Percentiles rank a stretch among this genome's conserved stretches.
Conservation (phyloP, 306 rosid species). For the Elaeagnus macrophylla region DNA sequence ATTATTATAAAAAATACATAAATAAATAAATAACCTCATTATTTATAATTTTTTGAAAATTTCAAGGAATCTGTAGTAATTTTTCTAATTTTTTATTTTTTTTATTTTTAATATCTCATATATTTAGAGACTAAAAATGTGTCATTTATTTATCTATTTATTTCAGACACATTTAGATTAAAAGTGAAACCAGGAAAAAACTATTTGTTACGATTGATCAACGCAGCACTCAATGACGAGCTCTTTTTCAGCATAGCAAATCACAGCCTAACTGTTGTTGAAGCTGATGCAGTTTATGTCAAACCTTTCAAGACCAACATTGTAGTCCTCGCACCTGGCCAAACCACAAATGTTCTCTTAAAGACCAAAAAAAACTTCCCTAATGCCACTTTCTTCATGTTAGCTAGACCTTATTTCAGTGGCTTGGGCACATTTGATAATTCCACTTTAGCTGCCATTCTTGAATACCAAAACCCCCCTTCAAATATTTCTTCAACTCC, state of each 20-base stretch:
- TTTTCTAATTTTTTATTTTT: too few species aligned
- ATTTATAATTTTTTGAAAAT: too few species aligned
- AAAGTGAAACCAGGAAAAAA: conserved; percentile 65
- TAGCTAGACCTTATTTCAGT: conserved; percentile 63
- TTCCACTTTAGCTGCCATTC: conserved; percentile 59
- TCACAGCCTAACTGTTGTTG: conserved; percentile 45
- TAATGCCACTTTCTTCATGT: conserved; percentile 48
- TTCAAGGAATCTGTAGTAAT: too few species aligned
- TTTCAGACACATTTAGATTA: conserved; percentile 44
- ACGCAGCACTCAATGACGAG: conserved; percentile 75
- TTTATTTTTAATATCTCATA: too few species aligned
- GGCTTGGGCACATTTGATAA: conserved; percentile 63
- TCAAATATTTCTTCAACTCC: conserved; percentile 3
- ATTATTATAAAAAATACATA: not conserved
- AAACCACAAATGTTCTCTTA: conserved; percentile 54
- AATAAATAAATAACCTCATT: too few species aligned
- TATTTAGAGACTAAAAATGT: not conserved
- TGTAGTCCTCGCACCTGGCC: conserved; percentile 50
- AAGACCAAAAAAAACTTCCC: conserved; percentile 37
- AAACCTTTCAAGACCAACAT: conserved; percentile 44
- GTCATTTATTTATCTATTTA: not conserved
- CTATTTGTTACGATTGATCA: conserved; percentile 63
- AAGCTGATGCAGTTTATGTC: conserved; percentile 59
- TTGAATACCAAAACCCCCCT: conserved; percentile 39
- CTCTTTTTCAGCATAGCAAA: conserved; percentile 72